A percentile compares a stretch with the other conserved stretches of the same genome.
These are phyloP conservation scores for Gyrodon lividus DNA, from an alignment of 768 basidiomycete species.

Conservation along the genomic window DNA sequence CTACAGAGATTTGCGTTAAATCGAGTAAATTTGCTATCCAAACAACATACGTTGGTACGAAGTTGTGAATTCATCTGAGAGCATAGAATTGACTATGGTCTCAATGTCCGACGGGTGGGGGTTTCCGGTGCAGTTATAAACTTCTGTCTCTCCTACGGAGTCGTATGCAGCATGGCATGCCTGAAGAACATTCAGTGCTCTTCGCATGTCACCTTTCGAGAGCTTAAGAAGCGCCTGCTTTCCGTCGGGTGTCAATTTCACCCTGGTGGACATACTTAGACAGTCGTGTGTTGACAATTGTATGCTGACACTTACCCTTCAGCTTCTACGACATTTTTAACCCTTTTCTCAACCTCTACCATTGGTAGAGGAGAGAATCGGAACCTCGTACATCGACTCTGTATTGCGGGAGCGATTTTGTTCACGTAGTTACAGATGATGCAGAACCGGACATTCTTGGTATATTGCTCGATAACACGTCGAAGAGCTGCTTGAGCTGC, in stretches of 20 bases:
- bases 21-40: not conserved
- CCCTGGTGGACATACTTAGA: slow-evolving; percentile 45
- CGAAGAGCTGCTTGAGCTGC: slow-evolving; percentile 95
- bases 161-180: slow-evolving; percentile 99
- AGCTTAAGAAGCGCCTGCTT: slow-evolving; percentile 87
- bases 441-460: slow-evolving; percentile 97
- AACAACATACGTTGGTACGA: slow-evolving; percentile 69
- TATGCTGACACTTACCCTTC: slow-evolving; percentile 63
- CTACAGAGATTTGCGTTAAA: slow-evolving; percentile 40
- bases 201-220: slow-evolving; percentile 96
- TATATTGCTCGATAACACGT: slow-evolving; percentile 97
- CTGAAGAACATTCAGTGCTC: slow-evolving; percentile 94
- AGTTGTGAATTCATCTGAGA: slow-evolving; percentile 92
- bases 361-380: slow-evolving; percentile 92
- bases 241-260: slow-evolving; percentile 83
- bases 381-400: slow-evolving; percentile 97
- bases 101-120: slow-evolving; percentile 96
- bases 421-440: slow-evolving; percentile 99
- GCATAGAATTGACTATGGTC: slow-evolving; percentile 91
- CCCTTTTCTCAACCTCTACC: slow-evolving; percentile 78
- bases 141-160: slow-evolving; percentile 79
- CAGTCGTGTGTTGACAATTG: not conserved
- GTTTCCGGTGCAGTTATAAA: slow-evolving; percentile 96
- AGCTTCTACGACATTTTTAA: slow-evolving; percentile 73
- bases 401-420: slow-evolving; percentile 97